phyloP scores from a whole-genome alignment of 805 yeast species.

The Kluyveromyces dobzhanskii region DNA sequence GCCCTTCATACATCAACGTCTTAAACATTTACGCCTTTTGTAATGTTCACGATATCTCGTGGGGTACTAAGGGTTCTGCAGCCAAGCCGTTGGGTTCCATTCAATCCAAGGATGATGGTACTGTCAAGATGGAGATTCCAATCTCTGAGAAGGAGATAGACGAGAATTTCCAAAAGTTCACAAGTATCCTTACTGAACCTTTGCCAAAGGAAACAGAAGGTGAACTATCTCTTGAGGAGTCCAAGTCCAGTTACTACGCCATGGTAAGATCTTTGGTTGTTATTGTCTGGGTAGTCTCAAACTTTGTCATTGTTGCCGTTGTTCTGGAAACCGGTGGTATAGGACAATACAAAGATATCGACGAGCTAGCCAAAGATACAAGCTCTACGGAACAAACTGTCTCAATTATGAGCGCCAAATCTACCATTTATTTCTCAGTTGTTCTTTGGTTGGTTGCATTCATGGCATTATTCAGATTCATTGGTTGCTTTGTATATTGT shows the following conservation, averaged over 20 bases:
- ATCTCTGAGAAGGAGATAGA: constrained; percentile 73
- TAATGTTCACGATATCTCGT: constrained; percentile 90
- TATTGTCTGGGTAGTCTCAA: constrained; percentile 80
- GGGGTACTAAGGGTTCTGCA: constrained; percentile 93
- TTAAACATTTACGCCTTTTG: constrained; percentile 92
- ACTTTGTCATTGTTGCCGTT: constrained; percentile 70
- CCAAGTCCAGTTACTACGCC: constrained; percentile 79
- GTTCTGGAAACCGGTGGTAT: constrained; percentile 83
- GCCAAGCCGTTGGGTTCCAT: constrained; percentile 78
- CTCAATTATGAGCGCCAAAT: constrained; percentile 32
- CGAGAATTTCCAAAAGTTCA: constrained; percentile 55
- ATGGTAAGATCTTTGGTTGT: constrained; percentile 84
- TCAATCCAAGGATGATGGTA: constrained; percentile 56
- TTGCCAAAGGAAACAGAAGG: constrained; percentile 32
- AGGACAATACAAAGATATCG: constrained; percentile 32
- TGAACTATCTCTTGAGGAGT: constrained; percentile 37
- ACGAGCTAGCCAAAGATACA: constrained; percentile 7
- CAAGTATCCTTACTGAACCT: constrained; percentile 44
- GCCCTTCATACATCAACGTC: constrained; percentile 87
- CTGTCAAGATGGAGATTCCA: constrained; percentile 63
- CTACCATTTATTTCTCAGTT: constrained; percentile 67
- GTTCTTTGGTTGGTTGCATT: constrained; percentile 91
- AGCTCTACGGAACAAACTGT: constrained; percentile 11
- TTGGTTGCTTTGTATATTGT: constrained; percentile 64
- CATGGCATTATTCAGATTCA: constrained; percentile 73